Evolutionary conservation across 768 basidiomycete genomes (phyloP), one percentile per base, ranked within the genome.

Genomic region (Boletus rubroflammeus): DNA sequence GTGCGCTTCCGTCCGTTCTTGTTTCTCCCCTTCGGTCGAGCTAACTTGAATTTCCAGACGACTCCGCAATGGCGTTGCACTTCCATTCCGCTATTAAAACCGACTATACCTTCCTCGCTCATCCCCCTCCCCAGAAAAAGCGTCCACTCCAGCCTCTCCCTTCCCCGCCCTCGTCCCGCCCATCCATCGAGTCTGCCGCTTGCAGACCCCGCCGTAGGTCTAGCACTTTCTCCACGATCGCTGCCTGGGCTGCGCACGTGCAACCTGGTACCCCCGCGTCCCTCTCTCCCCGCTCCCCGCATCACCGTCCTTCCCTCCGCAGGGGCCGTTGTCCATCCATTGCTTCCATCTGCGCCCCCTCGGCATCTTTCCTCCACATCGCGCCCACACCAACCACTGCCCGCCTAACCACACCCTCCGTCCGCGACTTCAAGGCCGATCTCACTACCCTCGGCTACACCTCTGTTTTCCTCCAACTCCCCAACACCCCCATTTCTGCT

Each of bases 261-360:
- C 81, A 85, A 53, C 88, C 87, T 5, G 87, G 86, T 6, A 83
- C 86, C 15, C 86, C 87, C 3, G 75, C 69, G 0, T 73, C 76
- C 11, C 47, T 62, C n/a, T 70, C 75, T 34, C 75, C 78, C 2
- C 61, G 63, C 29, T 77, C 76, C 6, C 74, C 78, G 3, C 61
- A 61, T 51, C 73, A 72, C 50, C 71, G 73, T 25, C 57, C 66
- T 29, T 74, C 76, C 15, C 60, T 69, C 17, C 39, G 67, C 9
- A 60, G 55, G 51, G 47, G 60, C 17, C 69, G 73, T 41, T 57
- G 71, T 34, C 56, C 71, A 1, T 76, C 76, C 13, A 69, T 79
- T 53, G 62, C 72, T 15, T 76, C 77, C 58, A 58, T 67, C 19
- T 72, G 73, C 28, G 57, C 56, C 0, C 61, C 75, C 8, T 80